Evolutionary conservation across 2,329 filamentous ascomycete genomes (phyloP), one percentile per base, ranked within the genome.

Genomic region (Rugonectria rugulosa): DNA sequence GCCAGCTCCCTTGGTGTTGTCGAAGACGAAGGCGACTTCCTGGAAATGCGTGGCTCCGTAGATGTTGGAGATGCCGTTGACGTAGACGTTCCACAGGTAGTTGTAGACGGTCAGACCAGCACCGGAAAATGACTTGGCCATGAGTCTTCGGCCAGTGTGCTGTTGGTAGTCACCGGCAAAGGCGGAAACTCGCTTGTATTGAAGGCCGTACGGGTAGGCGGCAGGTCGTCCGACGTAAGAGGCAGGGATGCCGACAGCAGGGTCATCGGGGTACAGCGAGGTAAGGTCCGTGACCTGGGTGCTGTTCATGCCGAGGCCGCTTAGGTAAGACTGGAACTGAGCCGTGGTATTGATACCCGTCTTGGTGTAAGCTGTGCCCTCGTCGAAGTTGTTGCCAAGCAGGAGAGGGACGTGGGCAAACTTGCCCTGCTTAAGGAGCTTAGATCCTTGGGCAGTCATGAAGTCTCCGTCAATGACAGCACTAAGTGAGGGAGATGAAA

Each of bases 381-480:
- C 88, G 62, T 90, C 88, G 1, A 81, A 81, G 68, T 89, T 90
- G 29, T 80, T 81, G 6, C 88, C 88, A 27, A 54, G 36, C 6
- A 91, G 76, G 34, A 89, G 80, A 1, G 87, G 85, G 0, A 90
- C 84, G 47, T 84, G 79, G 52, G 88, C 81, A 60, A 89, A 89
- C 15, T 79, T 78, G 41, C 86, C 86, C 5, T 78, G 69, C 2
- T 74, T 72, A 6, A 90, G 73, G 61, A 87, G 83, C 7, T 78
- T 68, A 9, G 81, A 82, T 29, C 73, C 76, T 42, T 75, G 65
- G 10, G 59, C 65, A 15, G 74, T 75, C n/a, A 80, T 70, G 8
- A 77, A 77, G 42, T 77, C 71, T 12, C 69, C 72, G 38, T 81
- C 78, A 58, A 57, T 57, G 34, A 65, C 64, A 53, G 53, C 51